phyloP scores from a whole-genome alignment of 108 stramenopile genomes.

The Fistulifera solaris region DNA sequence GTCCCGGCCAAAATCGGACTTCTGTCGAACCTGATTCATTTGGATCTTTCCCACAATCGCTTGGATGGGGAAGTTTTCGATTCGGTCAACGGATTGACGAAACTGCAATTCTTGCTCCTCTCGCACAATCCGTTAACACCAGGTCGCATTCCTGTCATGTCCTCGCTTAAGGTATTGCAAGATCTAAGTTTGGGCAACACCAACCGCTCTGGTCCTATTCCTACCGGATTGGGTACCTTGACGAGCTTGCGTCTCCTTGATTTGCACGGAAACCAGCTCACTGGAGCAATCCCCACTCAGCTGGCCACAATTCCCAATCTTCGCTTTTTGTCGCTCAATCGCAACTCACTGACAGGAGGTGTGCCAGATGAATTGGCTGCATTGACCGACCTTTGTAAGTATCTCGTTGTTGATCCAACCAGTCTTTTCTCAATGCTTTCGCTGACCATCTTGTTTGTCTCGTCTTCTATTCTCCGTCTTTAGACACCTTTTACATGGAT shows the following conservation, averaged over 20 bases:
- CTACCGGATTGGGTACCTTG: conserved; percentile 16
- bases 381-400: not conserved
- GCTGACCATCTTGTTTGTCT: no score
- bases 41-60: conserved; percentile 27
- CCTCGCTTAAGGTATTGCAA: conserved; percentile 13
- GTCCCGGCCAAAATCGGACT: not conserved
- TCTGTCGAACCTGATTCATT: conserved; percentile 13
- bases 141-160: conserved; percentile 15
- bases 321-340: conserved; percentile 6
- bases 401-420: no score
- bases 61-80: conserved; percentile 11
- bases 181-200: conserved; percentile 20
- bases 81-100: conserved; percentile 4
- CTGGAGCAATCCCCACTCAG: conserved; percentile 39
- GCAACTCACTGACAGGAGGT: conserved; percentile 1
- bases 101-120: conserved; percentile 18
- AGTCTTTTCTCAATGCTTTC: no score
- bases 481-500: no score
- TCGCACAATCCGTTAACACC: conserved; percentile 12
- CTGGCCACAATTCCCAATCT: conserved; percentile 29
- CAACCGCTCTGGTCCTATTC: conserved; percentile 18
- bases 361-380: conserved; percentile 13
- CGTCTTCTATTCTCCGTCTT: no score
- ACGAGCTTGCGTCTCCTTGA: conserved; percentile 23
- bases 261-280: conserved; percentile 40